A percentile compares a stretch with the other conserved stretches of the same genome.
Evolutionary conservation across 352 stramenopile genomes (phyloP).

Genomic region (Phytophthora sojae): DNA sequence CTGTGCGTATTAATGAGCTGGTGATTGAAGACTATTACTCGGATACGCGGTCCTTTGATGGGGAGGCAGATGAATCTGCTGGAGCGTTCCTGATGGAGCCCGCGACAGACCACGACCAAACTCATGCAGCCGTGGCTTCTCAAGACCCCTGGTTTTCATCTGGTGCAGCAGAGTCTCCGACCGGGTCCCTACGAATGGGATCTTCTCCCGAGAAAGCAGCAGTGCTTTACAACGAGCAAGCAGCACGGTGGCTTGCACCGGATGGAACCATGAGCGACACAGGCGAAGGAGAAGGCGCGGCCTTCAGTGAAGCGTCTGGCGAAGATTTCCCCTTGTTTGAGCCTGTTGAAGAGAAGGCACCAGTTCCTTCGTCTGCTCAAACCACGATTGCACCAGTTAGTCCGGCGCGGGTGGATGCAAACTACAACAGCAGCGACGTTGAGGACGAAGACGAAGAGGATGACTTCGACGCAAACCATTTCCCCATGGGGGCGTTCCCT

Average conservation of each 20-base stretch:
- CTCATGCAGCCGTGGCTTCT: not conserved
- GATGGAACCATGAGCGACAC: slow-evolving; percentile 16
- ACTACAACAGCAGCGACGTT: slow-evolving; percentile 16
- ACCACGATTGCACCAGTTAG: not conserved
- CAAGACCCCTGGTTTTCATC: slow-evolving; percentile 78
- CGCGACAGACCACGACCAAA: slow-evolving; percentile 19
- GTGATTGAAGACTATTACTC: slow-evolving; percentile 90
- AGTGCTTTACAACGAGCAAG: slow-evolving; percentile 60
- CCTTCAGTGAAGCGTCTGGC: slow-evolving; percentile 19
- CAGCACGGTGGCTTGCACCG: slow-evolving; percentile 67
- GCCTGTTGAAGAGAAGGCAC: slow-evolving; percentile 58
- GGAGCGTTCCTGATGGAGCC: slow-evolving; percentile 70
- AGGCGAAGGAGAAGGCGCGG: slow-evolving; percentile 11
- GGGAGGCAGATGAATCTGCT: slow-evolving; percentile 32
- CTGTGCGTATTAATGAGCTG: slow-evolving; percentile 81
- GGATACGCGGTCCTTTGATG: slow-evolving; percentile 34
- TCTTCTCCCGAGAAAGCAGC: slow-evolving; percentile 56
- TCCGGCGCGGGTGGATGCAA: slow-evolving; percentile 6
- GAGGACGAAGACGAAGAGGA: slow-evolving; percentile 47
- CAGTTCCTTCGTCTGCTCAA: slow-evolving; percentile 3
- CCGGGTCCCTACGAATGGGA: slow-evolving; percentile 32
- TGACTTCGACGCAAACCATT: slow-evolving; percentile 54
- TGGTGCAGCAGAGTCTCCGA: slow-evolving; percentile 23
- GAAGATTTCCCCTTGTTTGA: slow-evolving; percentile 45
- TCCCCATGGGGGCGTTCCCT: slow-evolving; percentile 59